Base-by-base conservation (phyloP, 2,329 filamentous ascomycete species). In the Pseudogymnoascus sp. region DNA sequence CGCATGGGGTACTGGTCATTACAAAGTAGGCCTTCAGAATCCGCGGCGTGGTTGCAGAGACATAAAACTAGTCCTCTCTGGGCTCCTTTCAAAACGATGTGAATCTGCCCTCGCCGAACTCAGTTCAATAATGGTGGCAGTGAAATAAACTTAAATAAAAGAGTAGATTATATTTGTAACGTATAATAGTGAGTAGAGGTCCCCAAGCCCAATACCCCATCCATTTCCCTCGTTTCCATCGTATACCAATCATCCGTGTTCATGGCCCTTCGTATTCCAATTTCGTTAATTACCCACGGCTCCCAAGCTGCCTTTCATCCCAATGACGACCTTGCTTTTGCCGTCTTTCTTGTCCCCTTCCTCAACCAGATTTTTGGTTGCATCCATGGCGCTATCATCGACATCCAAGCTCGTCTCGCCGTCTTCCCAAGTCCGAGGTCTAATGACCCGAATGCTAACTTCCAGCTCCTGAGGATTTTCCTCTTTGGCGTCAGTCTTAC, bases 381-480 rank as follows among this genome's bases (percentile, higher is more conserved):
- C 78, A 73, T 80, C 79, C 68, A 76, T 79, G 21, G 77, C 76
- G 37, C 76, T 78, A 69, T 80, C 79, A 63, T 81, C 79, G 11
- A 80, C 77, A 65, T 80, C 78, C 31, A 79, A 65, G 4, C 73
- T 75, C 64, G 62, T 62, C 61, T 69, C 45, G 60, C 67, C 65
- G 39, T 70, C 66, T 54, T 69, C 70, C 64, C 67, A 67, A 11
- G 63, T 65, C 5, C 62, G 67, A 1, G 68, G 68, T 25, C 70
- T 66, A 8, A 71, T 64, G 25, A 74, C 69, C 13, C 64, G 68
- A 1, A 73, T 67, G 6, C 62, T 66, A 6, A 72, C 70, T 8
- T 64, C 60, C 60, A 61, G 21, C 19, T 41, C 71, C 73, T 23
- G 71, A 73, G 62, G 69, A 73, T 69, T 63, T 36, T 66, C 64